Base-by-base conservation (phyloP, 495 filamentous ascomycete genomes). In the Neurospora sp. region DNA sequence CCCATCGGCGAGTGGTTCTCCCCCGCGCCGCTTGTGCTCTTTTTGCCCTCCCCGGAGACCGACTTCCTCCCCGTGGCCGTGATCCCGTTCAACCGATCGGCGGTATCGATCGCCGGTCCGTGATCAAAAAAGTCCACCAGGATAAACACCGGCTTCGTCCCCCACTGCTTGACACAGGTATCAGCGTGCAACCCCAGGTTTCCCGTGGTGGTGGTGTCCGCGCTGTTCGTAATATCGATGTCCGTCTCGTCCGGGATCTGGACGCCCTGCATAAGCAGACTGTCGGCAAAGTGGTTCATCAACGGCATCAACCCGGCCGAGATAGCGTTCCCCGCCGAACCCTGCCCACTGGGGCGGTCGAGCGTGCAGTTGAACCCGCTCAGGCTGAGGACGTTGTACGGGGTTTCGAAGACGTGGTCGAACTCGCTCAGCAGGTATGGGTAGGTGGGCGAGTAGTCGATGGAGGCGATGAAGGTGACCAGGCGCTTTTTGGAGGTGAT, bases 271-370 rank as follows among this genome's bases (percentile, higher is more conserved):
- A 84, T 84, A 20, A 91, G 84, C 27, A 83, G 80, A 42, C 86
- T 84, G 78, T 92, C 88, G 74, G 89, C 78, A 77, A 93, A 93
- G 79, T 93, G 91, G 83, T 94, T 94, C 82, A 93, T 82, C 7
- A 93, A 81, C 0, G 89, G 87, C 69, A 94, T 74, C 27, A 83
- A 74, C 10, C 82, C 82, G 0, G 76, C 74, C 0, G 74, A 41
- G 40, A 88, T 82, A 9, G 88, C 89, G 9, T 82, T 75, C 20
- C 83, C 74, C 5, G 84, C 81, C 9, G 85, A 78, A 53, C 83
- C 75, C 7, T 65, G 18, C 40, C 78, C 82, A 9, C 84, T 73
- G 1, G 91, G 91, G 1, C 91, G 86, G 76, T 93, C 86, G 48
- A 92, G 85, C 9, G 82, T 85, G 82, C 91, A 94, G 79, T 84